Percentiles rank a stretch among this genome's conserved stretches.
These are phyloP conservation scores for Thelonectria olida DNA, from an alignment of 2,329 filamentous ascomycete species.

Conservation along the genomic window DNA sequence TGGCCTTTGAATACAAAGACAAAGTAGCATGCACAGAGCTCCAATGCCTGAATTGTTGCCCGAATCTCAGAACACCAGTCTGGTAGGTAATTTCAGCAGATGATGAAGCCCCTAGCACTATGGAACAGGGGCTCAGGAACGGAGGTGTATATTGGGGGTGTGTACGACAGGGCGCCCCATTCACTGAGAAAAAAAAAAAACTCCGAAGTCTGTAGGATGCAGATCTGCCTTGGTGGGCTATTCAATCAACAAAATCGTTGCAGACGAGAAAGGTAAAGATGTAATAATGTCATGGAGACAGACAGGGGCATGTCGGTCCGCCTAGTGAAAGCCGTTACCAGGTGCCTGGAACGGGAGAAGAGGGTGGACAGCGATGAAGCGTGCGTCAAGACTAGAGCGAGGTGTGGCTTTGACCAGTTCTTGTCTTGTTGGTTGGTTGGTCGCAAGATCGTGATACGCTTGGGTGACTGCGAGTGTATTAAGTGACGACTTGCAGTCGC, in stretches of 20 bases:
- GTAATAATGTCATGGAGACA: not conserved
- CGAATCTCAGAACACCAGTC: not conserved
- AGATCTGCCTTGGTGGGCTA: not conserved
- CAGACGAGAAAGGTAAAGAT: not conserved
- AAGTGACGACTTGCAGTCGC: not conserved
- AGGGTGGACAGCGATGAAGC: not conserved
- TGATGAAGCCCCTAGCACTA: not conserved
- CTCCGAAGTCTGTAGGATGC: not conserved
- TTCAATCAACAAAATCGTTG: not conserved
- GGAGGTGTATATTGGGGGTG: not conserved
- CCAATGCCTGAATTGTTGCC: not conserved
- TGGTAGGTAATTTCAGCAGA: not conserved
- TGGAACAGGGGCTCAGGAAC: not conserved
- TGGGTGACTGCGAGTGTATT: not conserved
- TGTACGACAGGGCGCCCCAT: not conserved
- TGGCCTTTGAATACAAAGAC: not conserved
- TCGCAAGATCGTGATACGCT: constrained; percentile 7
- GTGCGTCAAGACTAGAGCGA: not conserved
- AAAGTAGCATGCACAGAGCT: not conserved
- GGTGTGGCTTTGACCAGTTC: not conserved
- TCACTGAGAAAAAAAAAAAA: not conserved
- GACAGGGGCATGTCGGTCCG: not conserved
- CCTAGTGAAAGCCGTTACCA: not conserved
- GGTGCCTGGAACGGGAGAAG: not conserved
- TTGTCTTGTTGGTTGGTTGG: constrained; percentile 10